Evolutionary conservation across 257 asterid species (phyloP).

Genomic region (Solanum paucissectum): DNA sequence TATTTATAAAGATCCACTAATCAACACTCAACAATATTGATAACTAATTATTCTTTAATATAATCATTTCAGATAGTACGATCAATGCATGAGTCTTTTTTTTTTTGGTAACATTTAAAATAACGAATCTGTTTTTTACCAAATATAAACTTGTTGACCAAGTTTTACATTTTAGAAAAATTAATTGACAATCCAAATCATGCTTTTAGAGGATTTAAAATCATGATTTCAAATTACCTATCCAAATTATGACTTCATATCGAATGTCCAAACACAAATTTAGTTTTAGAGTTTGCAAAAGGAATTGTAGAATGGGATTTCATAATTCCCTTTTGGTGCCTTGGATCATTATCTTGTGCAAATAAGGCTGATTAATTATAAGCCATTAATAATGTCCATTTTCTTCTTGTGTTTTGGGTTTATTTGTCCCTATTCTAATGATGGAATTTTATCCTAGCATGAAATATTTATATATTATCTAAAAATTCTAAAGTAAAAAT

Average conservation of each 20-base stretch:
- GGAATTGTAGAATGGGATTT: not conserved
- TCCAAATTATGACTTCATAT: not conserved
- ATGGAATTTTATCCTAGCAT: not conserved
- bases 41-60: not conserved
- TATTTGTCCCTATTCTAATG: not conserved
- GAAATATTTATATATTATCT: not conserved
- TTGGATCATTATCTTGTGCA: not conserved
- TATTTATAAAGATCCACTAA: too few species aligned
- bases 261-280: not conserved
- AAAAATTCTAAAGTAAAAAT: not conserved
- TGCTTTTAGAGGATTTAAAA: not conserved
- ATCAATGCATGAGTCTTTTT: not conserved
- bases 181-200: not conserved
- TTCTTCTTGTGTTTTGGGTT: conserved; percentile 1
- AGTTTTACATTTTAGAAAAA: not conserved
- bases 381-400: not conserved
- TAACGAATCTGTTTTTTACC: too few species aligned
- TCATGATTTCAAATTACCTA: too few species aligned
- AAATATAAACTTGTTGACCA: not conserved
- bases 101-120: too few species aligned
- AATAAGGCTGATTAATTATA: not conserved
- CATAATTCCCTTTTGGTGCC: not conserved
- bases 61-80: not conserved
- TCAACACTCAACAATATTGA: not conserved
- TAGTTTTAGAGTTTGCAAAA: not conserved